Conservation (phyloP, 1,284 basidiomycete genomes). For the Chalciporus piperatoides region DNA sequence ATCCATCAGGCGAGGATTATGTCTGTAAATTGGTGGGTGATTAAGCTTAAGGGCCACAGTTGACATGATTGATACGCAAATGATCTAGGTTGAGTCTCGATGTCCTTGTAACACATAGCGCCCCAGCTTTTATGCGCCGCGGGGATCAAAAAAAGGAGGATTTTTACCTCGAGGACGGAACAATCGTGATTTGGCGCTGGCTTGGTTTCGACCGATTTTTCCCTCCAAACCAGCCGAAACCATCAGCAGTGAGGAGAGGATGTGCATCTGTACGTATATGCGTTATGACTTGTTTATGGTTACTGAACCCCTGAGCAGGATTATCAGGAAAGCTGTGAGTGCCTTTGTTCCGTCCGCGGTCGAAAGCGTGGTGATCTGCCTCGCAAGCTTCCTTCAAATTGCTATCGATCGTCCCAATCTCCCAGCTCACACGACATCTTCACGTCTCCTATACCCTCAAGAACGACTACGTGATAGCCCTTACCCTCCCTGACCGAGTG, state of each 20-base stretch:
- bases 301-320: constrained; percentile 42
- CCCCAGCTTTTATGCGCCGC: constrained; percentile 51
- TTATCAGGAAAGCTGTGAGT: constrained; percentile 65
- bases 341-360: background rate
- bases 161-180: constrained; percentile 45
- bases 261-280: constrained; percentile 53
- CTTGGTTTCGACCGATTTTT: constrained; percentile 63
- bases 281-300: background rate
- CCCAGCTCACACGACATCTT: constrained; percentile 38
- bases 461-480: constrained; percentile 51
- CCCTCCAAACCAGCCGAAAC: constrained; percentile 40
- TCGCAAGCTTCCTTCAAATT: constrained; percentile 59
- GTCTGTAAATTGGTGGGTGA: constrained; percentile 55
- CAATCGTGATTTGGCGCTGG: constrained; percentile 63
- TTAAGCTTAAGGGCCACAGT: background rate
- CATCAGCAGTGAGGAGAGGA: constrained; percentile 47
- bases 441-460: constrained; percentile 41
- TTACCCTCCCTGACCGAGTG: constrained; percentile 42
- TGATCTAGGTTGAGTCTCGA: constrained; percentile 55
- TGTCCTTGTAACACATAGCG: constrained; percentile 57
- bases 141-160: constrained; percentile 30
- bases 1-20: constrained; percentile 65
- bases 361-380: constrained; percentile 9
- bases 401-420: constrained; percentile 47
- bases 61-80: background rate